Conservation (phyloP, 2,329 filamentous ascomycete genomes). For the Monosporascus sp. region DNA sequence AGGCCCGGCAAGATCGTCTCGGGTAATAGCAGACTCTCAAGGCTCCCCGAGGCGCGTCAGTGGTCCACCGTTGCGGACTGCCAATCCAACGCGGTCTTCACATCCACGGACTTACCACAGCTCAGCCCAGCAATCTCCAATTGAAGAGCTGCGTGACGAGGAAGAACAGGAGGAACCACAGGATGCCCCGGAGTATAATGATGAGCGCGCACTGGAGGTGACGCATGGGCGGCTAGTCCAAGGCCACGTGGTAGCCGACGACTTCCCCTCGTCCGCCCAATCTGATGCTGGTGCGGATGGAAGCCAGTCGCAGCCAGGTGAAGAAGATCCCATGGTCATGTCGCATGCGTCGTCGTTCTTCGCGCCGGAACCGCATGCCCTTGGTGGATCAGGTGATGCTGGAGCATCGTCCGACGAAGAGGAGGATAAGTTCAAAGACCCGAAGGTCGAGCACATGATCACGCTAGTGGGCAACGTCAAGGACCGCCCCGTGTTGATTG, state of each 20-base stretch:
- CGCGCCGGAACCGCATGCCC: constrained; percentile 61
- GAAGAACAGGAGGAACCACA: constrained; percentile 33
- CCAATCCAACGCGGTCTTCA: constrained; percentile 22
- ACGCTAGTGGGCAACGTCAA: constrained; percentile 95
- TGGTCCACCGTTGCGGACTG: constrained; percentile 25
- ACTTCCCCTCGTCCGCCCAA: constrained; percentile 73
- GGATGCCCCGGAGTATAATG: constrained; percentile 56
- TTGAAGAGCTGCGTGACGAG: constrained; percentile 31
- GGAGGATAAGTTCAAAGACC: constrained; percentile 79
- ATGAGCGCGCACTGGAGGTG: constrained; percentile 80
- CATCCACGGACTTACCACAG: constrained; percentile 23
- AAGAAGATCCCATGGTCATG: constrained; percentile 78
- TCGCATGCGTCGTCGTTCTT: constrained; percentile 79
- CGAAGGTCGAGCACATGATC: constrained; percentile 86
- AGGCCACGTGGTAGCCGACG: constrained; percentile 91
- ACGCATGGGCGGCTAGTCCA: constrained; percentile 87
- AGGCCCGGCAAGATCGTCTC: constrained; percentile 17
- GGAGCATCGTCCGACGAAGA: constrained; percentile 85
- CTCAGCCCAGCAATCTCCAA: constrained; percentile 30
- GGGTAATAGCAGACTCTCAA: constrained; percentile 33
- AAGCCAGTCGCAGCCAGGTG: constrained; percentile 42
- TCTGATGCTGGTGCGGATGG: constrained; percentile 61
- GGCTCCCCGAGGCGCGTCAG: constrained; percentile 37
- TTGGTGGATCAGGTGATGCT: constrained; percentile 81
- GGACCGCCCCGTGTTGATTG: constrained; percentile 82